Evolutionary conservation across 1,284 basidiomycete species (phyloP), one percentile per base, ranked within the genome.

Genomic region (Tremellales sp.): DNA sequence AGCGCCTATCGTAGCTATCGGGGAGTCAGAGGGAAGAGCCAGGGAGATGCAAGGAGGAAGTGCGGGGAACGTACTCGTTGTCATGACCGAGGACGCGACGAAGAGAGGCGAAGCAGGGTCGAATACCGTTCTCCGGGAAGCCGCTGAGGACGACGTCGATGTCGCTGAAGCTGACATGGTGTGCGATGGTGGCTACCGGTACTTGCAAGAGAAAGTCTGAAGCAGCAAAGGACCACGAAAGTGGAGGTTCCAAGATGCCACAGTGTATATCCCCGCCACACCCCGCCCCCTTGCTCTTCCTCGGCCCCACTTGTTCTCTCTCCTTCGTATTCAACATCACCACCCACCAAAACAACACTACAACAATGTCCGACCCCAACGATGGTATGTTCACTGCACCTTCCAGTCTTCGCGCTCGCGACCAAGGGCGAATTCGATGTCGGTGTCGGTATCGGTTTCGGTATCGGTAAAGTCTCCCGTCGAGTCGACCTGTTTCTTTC

Each of bases 341-440:
- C 40, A 21, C n/a, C 19, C 10, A 43, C 33, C 19, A 14, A 25
- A 45, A 26, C 40, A n/a, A 37, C 21, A 37, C 46, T 25, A 38
- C 47, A 54, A 54, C 54, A 57, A 65, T 71, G 68, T 71, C 68
- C 65, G 68, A 71, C 61, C 68, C 68, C 50, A 69, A 68, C 65
- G 68, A 71, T 63, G 67, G 68, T 71, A 69, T 66, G 68, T 71
- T 50, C 46, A 34, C 45, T 24, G 33, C 40, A 40, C 29, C 38
- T n/a, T 35, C 27, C 26, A 25, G 29, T 27, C 31, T 16, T 34
- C 49, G 25, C 40, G n/a, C 25, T 21, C 32, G 18, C 16, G 21
- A 13, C 28, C 26, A 36, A 9, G n/a, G 21, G 36, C 36, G 38
- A 26, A 26, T 44, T 22, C 45, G 29, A 24, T 45, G 28, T 24